These are phyloP conservation scores for Raphanus raphanistrum DNA, from an alignment of 345 rosid species.

Conservation along the genomic window DNA sequence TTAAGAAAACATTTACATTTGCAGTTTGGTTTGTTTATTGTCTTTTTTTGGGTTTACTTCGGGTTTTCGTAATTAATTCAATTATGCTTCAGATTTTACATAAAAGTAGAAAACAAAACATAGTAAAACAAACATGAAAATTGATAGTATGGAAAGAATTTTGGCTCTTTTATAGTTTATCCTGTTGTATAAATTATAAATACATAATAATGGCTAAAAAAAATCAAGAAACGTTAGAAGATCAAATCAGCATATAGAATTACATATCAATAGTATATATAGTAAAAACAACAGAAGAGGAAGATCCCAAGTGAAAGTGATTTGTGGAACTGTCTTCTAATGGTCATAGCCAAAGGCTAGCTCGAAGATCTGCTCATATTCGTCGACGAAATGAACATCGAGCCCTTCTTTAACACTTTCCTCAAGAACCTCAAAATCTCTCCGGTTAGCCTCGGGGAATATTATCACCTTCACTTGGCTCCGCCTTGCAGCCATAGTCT, in stretches of 20 bases:
- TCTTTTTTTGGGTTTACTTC: too few species aligned
- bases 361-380: constrained; percentile 56
- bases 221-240: not conserved
- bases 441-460: constrained; percentile 76
- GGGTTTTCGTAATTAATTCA: too few species aligned
- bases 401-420: constrained; percentile 77
- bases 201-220: not conserved
- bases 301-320: not conserved
- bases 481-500: constrained; percentile 83
- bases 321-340: not conserved
- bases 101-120: too few species aligned
- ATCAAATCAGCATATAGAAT: not conserved
- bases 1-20: too few species aligned
- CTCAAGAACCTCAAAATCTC: constrained; percentile 79
- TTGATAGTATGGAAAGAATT: not conserved
- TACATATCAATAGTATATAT: not conserved
- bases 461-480: constrained; percentile 71
- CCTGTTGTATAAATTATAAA: not conserved
- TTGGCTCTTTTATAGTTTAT: not conserved
- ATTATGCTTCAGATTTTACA: too few species aligned
- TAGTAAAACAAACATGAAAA: too few species aligned
- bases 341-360: constrained; percentile 54
- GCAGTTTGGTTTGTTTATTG: too few species aligned
- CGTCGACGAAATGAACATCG: constrained; percentile 70
- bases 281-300: not conserved